Evolutionary conservation across 2,329 filamentous ascomycete genomes (phyloP).

Genomic region (Myriosclerotinia scirpicola): DNA sequence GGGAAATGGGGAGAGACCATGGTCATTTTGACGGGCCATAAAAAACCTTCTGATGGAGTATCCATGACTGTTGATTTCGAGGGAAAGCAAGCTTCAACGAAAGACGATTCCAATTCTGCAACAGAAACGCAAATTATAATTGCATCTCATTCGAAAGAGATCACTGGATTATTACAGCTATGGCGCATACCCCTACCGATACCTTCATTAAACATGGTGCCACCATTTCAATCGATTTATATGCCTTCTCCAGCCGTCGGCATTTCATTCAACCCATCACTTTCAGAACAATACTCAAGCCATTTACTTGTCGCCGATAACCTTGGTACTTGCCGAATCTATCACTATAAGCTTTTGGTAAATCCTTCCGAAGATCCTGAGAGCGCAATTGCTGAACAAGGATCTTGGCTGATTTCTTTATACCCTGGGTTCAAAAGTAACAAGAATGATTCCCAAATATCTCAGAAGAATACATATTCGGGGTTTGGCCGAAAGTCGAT

Average conservation of each 20-base stretch:
- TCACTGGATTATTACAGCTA: conserved; percentile 57
- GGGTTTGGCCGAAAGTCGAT: conserved; percentile 56
- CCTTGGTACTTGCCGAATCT: conserved; percentile 58
- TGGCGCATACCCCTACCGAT: conserved; percentile 55
- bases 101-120: conserved; percentile 26
- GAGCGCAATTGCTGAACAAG: conserved; percentile 46
- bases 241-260: conserved; percentile 54
- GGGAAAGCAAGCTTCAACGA: conserved; percentile 42
- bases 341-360: conserved; percentile 58
- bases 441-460: conserved; percentile 29
- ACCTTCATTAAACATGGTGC: conserved; percentile 39
- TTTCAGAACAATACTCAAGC: conserved; percentile 46
- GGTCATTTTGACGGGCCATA: conserved; percentile 54
- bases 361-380: conserved; percentile 48
- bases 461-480: conserved; percentile 50
- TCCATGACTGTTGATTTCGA: conserved; percentile 50
- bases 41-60: conserved; percentile 53
- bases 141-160: conserved; percentile 59
- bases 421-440: conserved; percentile 45
- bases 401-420: conserved; percentile 64
- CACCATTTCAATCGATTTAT: conserved; percentile 61
- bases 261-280: conserved; percentile 60
- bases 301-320: conserved; percentile 59
- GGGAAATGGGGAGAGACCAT: conserved; percentile 65
- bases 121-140: conserved; percentile 52